Evolutionary conservation across 129 eudicot genomes (phyloP), one percentile per base, ranked within the genome.

Genomic region (Arctium minus): DNA sequence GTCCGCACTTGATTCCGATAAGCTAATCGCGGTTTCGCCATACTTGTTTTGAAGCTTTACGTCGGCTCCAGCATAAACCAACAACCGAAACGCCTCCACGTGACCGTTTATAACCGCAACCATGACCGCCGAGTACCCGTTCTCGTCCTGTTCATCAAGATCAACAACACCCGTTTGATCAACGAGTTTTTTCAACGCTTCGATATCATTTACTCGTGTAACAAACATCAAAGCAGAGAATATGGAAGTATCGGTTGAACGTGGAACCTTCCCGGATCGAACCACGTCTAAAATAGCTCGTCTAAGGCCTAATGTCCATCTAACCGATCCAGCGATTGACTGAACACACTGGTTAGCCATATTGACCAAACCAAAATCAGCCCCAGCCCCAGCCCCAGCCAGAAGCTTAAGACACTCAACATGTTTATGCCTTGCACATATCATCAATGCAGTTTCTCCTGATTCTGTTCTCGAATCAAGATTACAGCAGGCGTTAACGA

Each of bases 391-490:
- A 0, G 96, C 86, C 6, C 86, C 64, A 3, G 90, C 92, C 30
- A 94, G 75, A 76, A 94, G 67, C 75, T 68, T 86, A 33, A 92
- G 87, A 69, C 97, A 94, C 62, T 91, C 97, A 6, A 81, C 90
- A 22, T 85, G 87, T 77, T 88, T 94, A 75, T 89, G 68, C 76
- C 89, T 81, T 13, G 86, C 89, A 81, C 90, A 86, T 39, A 94
- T 88, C 95, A 94, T 94, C 30, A 91, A 80, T 4, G 97, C 92
- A 11, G 97, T 94, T 74, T 94, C 97, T 8, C 96, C 96, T 6
- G 81, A 15, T 50, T 81, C 92, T 5, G 91, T 92, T 81, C 69
- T 74, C 5, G 98, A 91, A 75, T 94, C 86, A 46, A 92, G 75
- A 69, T 90, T 82, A 88, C 97, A 89, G 36, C 89, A 81, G 17